Percentiles rank a stretch among this genome's conserved stretches.
Conservation (phyloP, 2,329 filamentous ascomycete species). For the Paracoccidioides lutzii region DNA sequence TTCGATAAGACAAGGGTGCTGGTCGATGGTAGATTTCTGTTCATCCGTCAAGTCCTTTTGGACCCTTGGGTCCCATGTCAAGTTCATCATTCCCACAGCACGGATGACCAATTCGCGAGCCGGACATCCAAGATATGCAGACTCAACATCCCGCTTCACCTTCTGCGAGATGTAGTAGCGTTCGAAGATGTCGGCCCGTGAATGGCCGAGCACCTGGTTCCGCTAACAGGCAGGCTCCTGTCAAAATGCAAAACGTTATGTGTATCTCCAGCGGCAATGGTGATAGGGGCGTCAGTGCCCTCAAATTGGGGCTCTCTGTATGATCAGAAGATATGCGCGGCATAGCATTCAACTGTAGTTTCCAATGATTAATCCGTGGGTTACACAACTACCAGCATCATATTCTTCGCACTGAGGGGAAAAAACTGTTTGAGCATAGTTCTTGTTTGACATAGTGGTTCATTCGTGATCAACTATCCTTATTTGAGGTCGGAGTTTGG, state of each 20-base stretch:
- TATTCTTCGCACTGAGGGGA: too few species aligned
- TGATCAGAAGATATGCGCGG: too few species aligned
- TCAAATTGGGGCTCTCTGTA: too few species aligned
- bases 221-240: not conserved
- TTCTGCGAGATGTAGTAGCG: constrained; percentile 2
- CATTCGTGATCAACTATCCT: too few species aligned
- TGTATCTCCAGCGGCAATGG: not conserved
- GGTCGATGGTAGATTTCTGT: not conserved
- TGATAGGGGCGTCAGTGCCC: too few species aligned
- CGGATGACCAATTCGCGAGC: not conserved
- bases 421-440: too few species aligned
- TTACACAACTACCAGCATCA: too few species aligned
- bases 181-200: constrained; percentile 2
- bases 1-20: not conserved
- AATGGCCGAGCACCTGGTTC: constrained; percentile 13
- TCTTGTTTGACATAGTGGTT: too few species aligned
- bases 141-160: constrained; percentile 1
- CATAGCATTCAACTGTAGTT: too few species aligned
- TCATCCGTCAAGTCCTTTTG: not conserved
- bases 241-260: too few species aligned
- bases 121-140: constrained; percentile 1
- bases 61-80: not conserved
- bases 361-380: too few species aligned
- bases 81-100: not conserved
- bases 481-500: too few species aligned